Percentiles rank a stretch among this genome's conserved stretches.
These are phyloP conservation scores for Periglandula ipomoeae DNA, from an alignment of 2,329 filamentous ascomycete genomes.

Conservation along the genomic window DNA sequence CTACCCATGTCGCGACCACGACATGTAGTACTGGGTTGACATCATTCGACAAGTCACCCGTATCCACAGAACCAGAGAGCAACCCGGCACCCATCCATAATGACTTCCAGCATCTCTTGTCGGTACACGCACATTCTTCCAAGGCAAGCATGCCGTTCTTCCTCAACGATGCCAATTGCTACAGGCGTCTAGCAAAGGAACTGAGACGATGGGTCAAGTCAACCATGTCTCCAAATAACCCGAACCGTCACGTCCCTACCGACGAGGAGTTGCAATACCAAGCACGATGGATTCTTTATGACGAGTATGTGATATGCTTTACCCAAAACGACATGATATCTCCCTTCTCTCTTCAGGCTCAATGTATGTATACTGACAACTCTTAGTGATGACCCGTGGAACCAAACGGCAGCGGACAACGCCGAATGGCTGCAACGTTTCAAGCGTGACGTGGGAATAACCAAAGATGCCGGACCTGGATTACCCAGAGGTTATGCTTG, in stretches of 20 bases:
- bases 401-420: conserved; percentile 55
- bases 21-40: not conserved
- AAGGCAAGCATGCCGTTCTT: conserved; percentile 30
- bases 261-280: conserved; percentile 57
- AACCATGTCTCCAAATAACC: conserved; percentile 50
- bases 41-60: conserved; percentile 10
- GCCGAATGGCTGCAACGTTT: conserved; percentile 54
- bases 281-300: conserved; percentile 53
- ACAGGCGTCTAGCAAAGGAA: conserved; percentile 43
- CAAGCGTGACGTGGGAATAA: conserved; percentile 48
- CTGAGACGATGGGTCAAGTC: conserved; percentile 42
- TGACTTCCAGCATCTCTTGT: conserved; percentile 8
- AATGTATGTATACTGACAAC: too few relatives aligned
- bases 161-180: conserved; percentile 52
- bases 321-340: too few relatives aligned
- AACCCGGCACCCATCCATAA: not conserved
- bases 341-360: too few relatives aligned
- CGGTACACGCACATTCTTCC: not conserved
- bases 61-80: conserved; percentile 10
- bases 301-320: conserved; percentile 53
- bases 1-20: not conserved
- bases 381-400: conserved; percentile 54
- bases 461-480: conserved; percentile 40
- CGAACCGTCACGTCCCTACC: conserved; percentile 46
- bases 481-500: conserved; percentile 33